Percentiles rank a stretch among this genome's conserved stretches.
Conservation (phyloP, 2,329 filamentous ascomycete species). For the Myriosclerotinia duriaeana region DNA sequence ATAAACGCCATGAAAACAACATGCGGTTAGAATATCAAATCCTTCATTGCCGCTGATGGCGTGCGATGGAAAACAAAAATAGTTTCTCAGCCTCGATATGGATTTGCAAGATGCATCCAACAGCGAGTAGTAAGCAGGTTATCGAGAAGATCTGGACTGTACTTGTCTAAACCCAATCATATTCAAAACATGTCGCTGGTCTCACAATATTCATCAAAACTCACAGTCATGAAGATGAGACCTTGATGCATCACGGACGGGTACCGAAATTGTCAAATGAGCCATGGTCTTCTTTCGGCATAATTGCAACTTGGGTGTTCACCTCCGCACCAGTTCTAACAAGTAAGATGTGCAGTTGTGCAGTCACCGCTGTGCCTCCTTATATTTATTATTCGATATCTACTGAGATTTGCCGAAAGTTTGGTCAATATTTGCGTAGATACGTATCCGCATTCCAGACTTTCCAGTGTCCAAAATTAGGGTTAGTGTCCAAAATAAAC, state of each 20-base stretch:
- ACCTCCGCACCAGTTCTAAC: background rate
- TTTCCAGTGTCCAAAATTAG: background rate
- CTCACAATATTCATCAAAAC: too few species aligned
- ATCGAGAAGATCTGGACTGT: background rate
- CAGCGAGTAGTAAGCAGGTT: background rate
- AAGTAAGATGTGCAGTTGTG: too few species aligned
- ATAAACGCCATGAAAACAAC: background rate
- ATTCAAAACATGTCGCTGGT: too few species aligned
- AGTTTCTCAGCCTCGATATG: background rate
- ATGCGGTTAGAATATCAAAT: background rate
- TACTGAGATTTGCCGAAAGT: background rate
- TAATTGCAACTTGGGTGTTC: background rate
- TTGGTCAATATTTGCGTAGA: background rate
- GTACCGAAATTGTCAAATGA: conserved; percentile 3
- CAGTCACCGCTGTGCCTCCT: background rate
- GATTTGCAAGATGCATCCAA: conserved; percentile 10
- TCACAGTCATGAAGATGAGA: background rate
- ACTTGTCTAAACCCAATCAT: too few species aligned
- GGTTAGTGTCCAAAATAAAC: background rate
- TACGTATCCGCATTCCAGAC: conserved; percentile 5
- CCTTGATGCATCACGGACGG: background rate
- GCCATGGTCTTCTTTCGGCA: conserved; percentile 4
- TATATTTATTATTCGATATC: background rate
- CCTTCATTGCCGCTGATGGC: background rate
- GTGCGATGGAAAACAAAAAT: background rate